These are phyloP conservation scores for Coniochaeta sp. DNA, from an alignment of 2,329 filamentous ascomycete genomes.

Conservation along the genomic window DNA sequence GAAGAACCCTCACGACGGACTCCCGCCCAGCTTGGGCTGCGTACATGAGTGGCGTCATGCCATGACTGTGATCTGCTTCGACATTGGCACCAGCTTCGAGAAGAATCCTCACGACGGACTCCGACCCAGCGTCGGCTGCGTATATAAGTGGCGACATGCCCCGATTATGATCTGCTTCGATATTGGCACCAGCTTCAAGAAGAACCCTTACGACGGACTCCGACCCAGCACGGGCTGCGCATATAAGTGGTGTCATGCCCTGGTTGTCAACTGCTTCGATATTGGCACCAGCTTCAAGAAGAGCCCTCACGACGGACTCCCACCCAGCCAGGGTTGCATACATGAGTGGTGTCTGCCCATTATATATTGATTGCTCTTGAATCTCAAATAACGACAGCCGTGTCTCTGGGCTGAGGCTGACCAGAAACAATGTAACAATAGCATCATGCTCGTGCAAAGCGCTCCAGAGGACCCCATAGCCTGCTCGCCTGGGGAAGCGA, in stretches of 20 bases:
- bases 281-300: not conserved
- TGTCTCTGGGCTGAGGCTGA: not conserved
- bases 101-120: not conserved
- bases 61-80: not conserved
- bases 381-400: not conserved
- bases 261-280: not conserved
- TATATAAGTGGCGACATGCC: not conserved
- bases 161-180: not conserved
- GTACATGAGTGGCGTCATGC: not conserved
- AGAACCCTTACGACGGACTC: not conserved
- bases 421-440: not conserved
- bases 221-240: not conserved
- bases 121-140: not conserved
- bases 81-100: not conserved
- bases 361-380: not conserved
- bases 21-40: not conserved
- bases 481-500: not conserved
- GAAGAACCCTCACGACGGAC: not conserved
- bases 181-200: not conserved
- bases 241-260: not conserved
- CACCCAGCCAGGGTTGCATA: not conserved
- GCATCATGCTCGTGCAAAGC: not conserved
- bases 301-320: not conserved
- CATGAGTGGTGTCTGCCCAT: not conserved
- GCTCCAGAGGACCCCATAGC: not conserved